phyloP scores from a whole-genome alignment of 257 asterid genomes.

The Solanum chiquidenum region DNA sequence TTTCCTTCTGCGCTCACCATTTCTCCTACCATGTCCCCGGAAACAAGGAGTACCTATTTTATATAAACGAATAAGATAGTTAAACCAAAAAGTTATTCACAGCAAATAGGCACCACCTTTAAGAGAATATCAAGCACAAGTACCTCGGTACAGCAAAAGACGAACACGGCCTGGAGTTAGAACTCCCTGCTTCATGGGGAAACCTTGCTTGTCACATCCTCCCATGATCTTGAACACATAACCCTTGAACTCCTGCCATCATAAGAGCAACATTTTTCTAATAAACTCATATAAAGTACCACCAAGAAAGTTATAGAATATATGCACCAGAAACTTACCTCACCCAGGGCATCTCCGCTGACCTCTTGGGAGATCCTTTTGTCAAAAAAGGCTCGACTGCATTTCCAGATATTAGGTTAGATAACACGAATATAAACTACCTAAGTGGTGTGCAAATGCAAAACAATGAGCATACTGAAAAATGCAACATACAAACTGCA shows the following conservation, averaged over 20 bases:
- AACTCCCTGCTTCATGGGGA: constrained; percentile 3
- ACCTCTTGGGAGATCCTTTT: constrained; percentile 4
- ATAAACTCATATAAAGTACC: background rate
- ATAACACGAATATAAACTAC: background rate
- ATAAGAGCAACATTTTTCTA: background rate
- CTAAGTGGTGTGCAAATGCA: background rate
- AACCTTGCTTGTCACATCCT: constrained; percentile 1
- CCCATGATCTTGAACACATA: constrained; percentile 1
- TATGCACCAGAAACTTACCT: background rate
- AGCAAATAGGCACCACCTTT: background rate
- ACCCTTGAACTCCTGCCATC: background rate
- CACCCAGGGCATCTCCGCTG: background rate
- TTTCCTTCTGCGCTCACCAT: constrained; percentile 2
- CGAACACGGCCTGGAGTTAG: constrained; percentile 1
- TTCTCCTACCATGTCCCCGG: constrained; percentile 1
- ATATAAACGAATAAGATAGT: background rate
- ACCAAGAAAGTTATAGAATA: background rate
- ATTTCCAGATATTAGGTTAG: background rate
- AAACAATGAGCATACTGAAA: background rate
- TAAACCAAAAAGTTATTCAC: background rate
- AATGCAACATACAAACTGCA: background rate
- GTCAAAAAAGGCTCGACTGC: constrained; percentile 2
- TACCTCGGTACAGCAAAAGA: background rate
- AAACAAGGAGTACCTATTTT: background rate
- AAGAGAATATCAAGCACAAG: background rate